A percentile compares a stretch with the other conserved stretches of the same genome.
These are phyloP conservation scores for Camellia granthamiana DNA, from an alignment of 148 eudicot genomes.

Conservation along the genomic window DNA sequence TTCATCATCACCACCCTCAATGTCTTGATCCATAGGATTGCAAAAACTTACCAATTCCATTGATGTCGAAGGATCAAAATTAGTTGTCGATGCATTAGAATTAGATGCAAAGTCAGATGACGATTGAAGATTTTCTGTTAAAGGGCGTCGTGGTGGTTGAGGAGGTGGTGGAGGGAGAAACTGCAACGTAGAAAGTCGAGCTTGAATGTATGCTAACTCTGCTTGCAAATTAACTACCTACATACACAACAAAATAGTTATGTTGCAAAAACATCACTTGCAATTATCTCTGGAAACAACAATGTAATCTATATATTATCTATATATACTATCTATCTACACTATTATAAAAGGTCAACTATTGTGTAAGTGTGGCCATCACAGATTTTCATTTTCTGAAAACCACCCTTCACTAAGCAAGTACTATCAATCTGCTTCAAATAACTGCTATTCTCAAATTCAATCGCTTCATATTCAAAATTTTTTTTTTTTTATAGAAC, in stretches of 20 bases:
- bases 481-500: too few species aligned
- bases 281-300: too few species aligned
- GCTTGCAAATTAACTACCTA: slow-evolving; percentile 74
- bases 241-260: not conserved
- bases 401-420: too few species aligned
- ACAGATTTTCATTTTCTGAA: too few species aligned
- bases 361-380: too few species aligned
- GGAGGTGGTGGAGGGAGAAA: slow-evolving; percentile 22
- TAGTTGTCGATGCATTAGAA: slow-evolving; percentile 4
- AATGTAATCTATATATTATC: too few species aligned
- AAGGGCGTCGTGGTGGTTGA: not conserved
- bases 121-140: slow-evolving; percentile 20
- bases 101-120: slow-evolving; percentile 16
- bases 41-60: slow-evolving; percentile 24
- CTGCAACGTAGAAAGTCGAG: slow-evolving; percentile 60
- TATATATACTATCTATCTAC: too few species aligned
- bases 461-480: too few species aligned
- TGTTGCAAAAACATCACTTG: not conserved
- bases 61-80: slow-evolving; percentile 17
- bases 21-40: slow-evolving; percentile 6
- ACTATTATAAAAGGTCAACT: too few species aligned
- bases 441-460: too few species aligned
- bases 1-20: slow-evolving; percentile 32
- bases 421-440: too few species aligned
- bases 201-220: slow-evolving; percentile 58